Conservation (phyloP, 2,329 filamentous ascomycete species). For the Hymenoscyphus scutula region DNA sequence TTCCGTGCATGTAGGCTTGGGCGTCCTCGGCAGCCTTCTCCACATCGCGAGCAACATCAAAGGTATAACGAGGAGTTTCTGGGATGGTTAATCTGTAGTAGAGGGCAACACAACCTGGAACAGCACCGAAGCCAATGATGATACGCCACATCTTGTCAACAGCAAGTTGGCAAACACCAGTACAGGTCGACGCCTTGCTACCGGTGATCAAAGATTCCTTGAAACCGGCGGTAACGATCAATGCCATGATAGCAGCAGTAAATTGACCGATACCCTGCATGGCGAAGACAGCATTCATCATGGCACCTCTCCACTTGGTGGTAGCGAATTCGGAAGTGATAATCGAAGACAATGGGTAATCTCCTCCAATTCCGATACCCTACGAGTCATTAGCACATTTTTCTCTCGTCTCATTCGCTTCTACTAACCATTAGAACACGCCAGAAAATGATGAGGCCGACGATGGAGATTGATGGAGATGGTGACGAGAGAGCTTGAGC, state of each 20-base stretch:
- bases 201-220: constrained; percentile 58
- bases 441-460: constrained; percentile 76
- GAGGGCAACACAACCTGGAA: constrained; percentile 76
- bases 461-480: constrained; percentile 60
- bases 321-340: constrained; percentile 86
- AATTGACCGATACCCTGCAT: constrained; percentile 90
- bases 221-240: constrained; percentile 72
- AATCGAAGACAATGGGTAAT: constrained; percentile 79
- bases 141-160: constrained; percentile 88
- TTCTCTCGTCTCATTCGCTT: not conserved
- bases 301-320: constrained; percentile 80
- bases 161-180: constrained; percentile 60
- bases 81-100: constrained; percentile 84
- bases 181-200: constrained; percentile 53
- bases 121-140: constrained; percentile 71
- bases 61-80: constrained; percentile 85
- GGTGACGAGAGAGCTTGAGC: constrained; percentile 65
- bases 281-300: constrained; percentile 84
- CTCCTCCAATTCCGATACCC: constrained; percentile 67
- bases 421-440: constrained; percentile 63
- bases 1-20: constrained; percentile 68
- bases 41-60: constrained; percentile 74
- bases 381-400: constrained; percentile 35
- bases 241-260: constrained; percentile 68
- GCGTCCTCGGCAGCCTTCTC: constrained; percentile 72